Base-by-base conservation (phyloP, 306 rosid species). In the Sesbania bispinosa region DNA sequence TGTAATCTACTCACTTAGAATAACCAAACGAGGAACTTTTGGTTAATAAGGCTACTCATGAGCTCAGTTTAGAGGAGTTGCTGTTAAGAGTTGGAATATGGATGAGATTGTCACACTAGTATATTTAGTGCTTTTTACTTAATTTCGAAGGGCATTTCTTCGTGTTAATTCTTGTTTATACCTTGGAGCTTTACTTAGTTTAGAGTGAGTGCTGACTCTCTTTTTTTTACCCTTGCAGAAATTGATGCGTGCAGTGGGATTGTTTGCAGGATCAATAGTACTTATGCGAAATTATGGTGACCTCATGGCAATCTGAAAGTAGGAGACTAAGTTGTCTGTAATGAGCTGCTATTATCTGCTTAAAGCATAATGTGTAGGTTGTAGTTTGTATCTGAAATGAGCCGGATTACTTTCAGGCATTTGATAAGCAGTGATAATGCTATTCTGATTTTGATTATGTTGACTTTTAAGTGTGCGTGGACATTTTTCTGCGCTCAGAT, bases 241-340 rank as follows among this genome's bases (percentile, higher is more conserved):
- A 85, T 74, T 93, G 86, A 80, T 93, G 58, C 88, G 97, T 23
- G 96, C 98, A 32, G 74, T 72, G 0, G 96, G 96, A 65, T 48
- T 92, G 46, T 92, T 92, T 63, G 92, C 77, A 4, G 96, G 97
- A 59, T 84, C 97, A 4, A 82, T 93, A 38, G 42, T 86, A 41
- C 77, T 93, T 18, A 85, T 90, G 88, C 78, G 98, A 71, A 85
- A 76, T 39, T 90, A 88, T 48, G 98, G 97, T 27, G 96, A 93
- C 55, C 85, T 90, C 10, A 93, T 93, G 98, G 87, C 98, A n/a
- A 72, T 93, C 11, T 93, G 79, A 92, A 79, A 62, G 54, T 39
- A 62, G 38, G 74, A 35, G 66, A 24, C 66, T 36, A 15, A 43
- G 43, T 60, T 41, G 36, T 54, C n/a, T 51, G 58, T 69, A 59